Conservation (phyloP, 2,329 filamentous ascomycete species). For the Pestalotiopsis sp. region DNA sequence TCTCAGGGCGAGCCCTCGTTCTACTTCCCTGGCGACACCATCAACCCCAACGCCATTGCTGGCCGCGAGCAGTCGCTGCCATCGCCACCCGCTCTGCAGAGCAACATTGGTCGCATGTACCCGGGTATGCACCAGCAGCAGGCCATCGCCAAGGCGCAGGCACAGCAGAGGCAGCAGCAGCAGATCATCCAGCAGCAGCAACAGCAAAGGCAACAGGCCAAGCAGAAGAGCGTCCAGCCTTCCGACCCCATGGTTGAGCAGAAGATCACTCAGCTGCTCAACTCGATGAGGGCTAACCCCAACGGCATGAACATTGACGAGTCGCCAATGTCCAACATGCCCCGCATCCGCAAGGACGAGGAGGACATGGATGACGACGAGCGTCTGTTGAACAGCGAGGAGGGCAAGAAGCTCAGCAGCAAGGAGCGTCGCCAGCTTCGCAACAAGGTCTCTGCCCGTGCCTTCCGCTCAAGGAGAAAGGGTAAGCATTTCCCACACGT, state of each 20-base stretch:
- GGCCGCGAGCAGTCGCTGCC: constrained; percentile 56
- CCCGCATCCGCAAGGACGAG: constrained; percentile 84
- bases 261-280: constrained; percentile 88
- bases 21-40: constrained; percentile 59
- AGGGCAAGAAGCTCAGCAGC: constrained; percentile 98
- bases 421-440: constrained; percentile 96
- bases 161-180: constrained; percentile 42
- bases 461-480: constrained; percentile 97
- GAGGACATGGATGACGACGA: constrained; percentile 99
- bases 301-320: constrained; percentile 53
- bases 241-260: constrained; percentile 79
- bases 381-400: constrained; percentile 88
- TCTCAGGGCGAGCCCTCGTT: constrained; percentile 58
- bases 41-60: constrained; percentile 74
- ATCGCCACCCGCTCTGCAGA: constrained; percentile 48
- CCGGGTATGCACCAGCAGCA: constrained; percentile 93
- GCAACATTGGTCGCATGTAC: constrained; percentile 73
- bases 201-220: constrained; percentile 46
- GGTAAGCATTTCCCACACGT: constrained; percentile 50
- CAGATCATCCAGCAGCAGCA: constrained; percentile 40
- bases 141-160: constrained; percentile 71
- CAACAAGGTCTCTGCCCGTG: constrained; percentile 97
- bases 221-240: constrained; percentile 50
- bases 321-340: constrained; percentile 62
- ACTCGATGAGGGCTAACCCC: constrained; percentile 83